phyloP scores from a whole-genome alignment of 2,329 filamentous ascomycete genomes.

The Sarocladium oryzae region DNA sequence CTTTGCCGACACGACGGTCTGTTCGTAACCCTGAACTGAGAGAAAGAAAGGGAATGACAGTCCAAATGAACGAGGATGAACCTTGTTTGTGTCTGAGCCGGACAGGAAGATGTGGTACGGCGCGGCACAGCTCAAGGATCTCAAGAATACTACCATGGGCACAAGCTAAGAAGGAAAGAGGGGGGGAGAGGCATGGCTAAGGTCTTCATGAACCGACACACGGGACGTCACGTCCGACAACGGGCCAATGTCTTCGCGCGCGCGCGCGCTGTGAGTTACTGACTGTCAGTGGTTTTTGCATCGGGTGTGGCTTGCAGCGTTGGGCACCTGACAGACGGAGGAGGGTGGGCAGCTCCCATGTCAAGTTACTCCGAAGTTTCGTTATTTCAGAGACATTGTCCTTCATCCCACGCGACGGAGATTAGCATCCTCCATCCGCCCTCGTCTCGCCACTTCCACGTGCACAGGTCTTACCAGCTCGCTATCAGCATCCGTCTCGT shows the following conservation, averaged over 20 bases:
- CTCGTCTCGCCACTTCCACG: background rate
- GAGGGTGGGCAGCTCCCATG: too few relatives aligned
- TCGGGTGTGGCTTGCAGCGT: constrained; percentile 2
- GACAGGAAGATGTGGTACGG: too few relatives aligned
- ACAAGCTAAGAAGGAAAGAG: background rate
- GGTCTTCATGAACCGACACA: background rate
- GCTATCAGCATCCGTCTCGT: too few relatives aligned
- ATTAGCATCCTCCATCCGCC: background rate
- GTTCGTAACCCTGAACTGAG: background rate
- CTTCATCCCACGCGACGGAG: background rate
- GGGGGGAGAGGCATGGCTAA: background rate
- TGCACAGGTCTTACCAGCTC: background rate
- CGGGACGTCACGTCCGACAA: too few relatives aligned
- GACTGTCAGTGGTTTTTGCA: too few relatives aligned
- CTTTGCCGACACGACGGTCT: constrained; percentile 3
- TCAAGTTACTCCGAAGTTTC: background rate
- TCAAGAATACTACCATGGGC: background rate
- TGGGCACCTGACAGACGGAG: too few relatives aligned
- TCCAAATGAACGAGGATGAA: background rate
- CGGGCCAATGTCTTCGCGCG: too few relatives aligned
- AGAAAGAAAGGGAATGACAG: background rate
- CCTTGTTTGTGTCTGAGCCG: background rate
- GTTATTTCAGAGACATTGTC: background rate
- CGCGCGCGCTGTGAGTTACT: too few relatives aligned
- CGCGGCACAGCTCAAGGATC: too few relatives aligned